phyloP scores from a whole-genome alignment of 2,329 filamentous ascomycete genomes.

The Pseudogymnoascus sp. region DNA sequence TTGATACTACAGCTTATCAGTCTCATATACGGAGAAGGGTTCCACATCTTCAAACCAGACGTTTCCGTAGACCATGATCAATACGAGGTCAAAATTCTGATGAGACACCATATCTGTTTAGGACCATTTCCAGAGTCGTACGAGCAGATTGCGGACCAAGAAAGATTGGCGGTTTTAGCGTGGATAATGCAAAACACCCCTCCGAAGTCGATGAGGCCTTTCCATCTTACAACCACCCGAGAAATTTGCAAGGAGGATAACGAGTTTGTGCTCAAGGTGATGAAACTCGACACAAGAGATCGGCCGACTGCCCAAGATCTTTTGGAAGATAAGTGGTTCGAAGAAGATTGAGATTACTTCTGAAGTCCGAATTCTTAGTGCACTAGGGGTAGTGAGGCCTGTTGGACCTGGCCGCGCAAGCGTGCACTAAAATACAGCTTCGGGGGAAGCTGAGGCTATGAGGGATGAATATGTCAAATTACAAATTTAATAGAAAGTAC shows the following conservation, averaged over 20 bases:
- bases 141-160: background rate
- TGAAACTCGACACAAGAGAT: constrained; percentile 40
- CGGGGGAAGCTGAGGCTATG: too few relatives aligned
- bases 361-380: background rate
- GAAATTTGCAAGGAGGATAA: constrained; percentile 32
- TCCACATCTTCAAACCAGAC: constrained; percentile 24
- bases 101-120: constrained; percentile 24
- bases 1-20: constrained; percentile 17
- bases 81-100: constrained; percentile 25
- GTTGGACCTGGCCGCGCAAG: too few relatives aligned
- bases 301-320: constrained; percentile 35
- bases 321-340: constrained; percentile 35
- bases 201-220: constrained; percentile 26
- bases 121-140: constrained; percentile 22
- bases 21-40: constrained; percentile 19
- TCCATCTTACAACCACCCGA: constrained; percentile 21
- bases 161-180: constrained; percentile 20
- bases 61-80: constrained; percentile 22
- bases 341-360: background rate
- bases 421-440: too few relatives aligned
- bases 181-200: constrained; percentile 11
- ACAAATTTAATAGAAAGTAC: background rate
- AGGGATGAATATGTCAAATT: background rate
- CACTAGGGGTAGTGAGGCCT: too few relatives aligned
- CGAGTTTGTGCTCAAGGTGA: constrained; percentile 36